phyloP scores from a whole-genome alignment of 306 rosid genomes.

The Crataegus laevigata region DNA sequence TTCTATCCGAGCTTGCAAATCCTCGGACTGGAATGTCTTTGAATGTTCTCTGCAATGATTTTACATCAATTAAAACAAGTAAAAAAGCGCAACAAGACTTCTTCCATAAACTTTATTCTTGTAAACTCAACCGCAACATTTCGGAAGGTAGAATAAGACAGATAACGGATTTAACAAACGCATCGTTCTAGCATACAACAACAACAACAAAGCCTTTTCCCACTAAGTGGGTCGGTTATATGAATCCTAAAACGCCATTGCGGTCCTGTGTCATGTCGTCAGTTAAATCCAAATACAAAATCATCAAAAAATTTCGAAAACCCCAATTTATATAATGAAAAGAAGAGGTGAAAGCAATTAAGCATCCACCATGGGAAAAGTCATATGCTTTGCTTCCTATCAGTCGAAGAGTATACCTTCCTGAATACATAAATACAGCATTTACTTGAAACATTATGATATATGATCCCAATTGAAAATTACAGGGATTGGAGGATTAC shows the following conservation, averaged over 20 bases:
- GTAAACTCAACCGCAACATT: background rate
- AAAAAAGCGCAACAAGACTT: too few relatives aligned
- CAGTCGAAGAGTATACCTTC: background rate
- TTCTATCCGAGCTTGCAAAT: slow-evolving; percentile 39
- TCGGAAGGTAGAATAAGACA: background rate
- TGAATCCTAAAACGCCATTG: too few relatives aligned
- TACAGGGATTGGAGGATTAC: slow-evolving; percentile 26
- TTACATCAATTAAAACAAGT: slow-evolving; percentile 2
- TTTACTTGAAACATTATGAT: background rate
- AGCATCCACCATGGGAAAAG: background rate
- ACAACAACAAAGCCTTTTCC: too few relatives aligned
- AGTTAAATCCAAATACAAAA: too few relatives aligned
- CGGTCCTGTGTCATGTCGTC: too few relatives aligned
- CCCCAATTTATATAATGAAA: background rate
- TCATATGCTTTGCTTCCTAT: background rate
- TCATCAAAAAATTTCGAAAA: background rate
- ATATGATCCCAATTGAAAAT: background rate
- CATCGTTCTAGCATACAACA: background rate
- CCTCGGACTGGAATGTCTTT: slow-evolving; percentile 68
- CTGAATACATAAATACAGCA: too few relatives aligned
- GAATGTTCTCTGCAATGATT: slow-evolving; percentile 55
- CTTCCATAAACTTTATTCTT: too few relatives aligned
- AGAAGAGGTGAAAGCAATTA: background rate
- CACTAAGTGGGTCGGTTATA: too few relatives aligned
- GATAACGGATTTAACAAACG: background rate